Percentiles rank a stretch among this genome's conserved stretches.
Conservation (phyloP, 805 yeast species). For the Candida lessepsii region DNA sequence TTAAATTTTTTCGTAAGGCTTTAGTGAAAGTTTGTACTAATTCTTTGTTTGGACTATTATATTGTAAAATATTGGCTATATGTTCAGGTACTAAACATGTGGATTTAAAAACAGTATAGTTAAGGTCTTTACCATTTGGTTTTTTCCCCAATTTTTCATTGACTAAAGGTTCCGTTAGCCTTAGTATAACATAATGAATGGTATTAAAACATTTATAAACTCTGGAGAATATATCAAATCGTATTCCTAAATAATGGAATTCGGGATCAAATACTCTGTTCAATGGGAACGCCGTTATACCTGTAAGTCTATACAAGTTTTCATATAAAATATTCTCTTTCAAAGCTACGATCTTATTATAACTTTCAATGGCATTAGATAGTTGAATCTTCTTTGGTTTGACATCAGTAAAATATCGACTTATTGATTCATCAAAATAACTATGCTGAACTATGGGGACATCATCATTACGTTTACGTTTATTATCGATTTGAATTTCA, state of each 20-base stretch:
- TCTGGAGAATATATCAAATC: constrained; percentile 46
- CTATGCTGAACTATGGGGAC: constrained; percentile 24
- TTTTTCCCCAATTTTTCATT: too few relatives aligned
- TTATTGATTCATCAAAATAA: constrained; percentile 31
- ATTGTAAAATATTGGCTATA: not conserved
- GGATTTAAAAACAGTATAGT: constrained; percentile 3
- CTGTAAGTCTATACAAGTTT: constrained; percentile 47
- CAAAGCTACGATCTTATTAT: constrained; percentile 14
- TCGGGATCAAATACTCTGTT: constrained; percentile 31
- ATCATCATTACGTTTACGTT: constrained; percentile 1
- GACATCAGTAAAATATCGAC: constrained; percentile 19
- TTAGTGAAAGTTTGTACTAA: constrained; percentile 2
- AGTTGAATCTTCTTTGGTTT: not conserved
- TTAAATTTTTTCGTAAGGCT: not conserved
- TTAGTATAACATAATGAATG: constrained; percentile 51
- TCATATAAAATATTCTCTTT: constrained; percentile 41
- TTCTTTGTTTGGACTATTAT: not conserved
- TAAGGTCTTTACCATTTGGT: too few relatives aligned
- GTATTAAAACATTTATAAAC: constrained; percentile 23
- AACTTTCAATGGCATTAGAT: constrained; percentile 7
- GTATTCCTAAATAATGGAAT: constrained; percentile 39
- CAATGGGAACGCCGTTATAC: constrained; percentile 52
- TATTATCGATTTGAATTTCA: not conserved
- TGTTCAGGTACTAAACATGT: constrained; percentile 10
- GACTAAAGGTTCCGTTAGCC: not conserved